Conservation (phyloP, 2,329 filamentous ascomycete genomes). For the Venturia nashicola region DNA sequence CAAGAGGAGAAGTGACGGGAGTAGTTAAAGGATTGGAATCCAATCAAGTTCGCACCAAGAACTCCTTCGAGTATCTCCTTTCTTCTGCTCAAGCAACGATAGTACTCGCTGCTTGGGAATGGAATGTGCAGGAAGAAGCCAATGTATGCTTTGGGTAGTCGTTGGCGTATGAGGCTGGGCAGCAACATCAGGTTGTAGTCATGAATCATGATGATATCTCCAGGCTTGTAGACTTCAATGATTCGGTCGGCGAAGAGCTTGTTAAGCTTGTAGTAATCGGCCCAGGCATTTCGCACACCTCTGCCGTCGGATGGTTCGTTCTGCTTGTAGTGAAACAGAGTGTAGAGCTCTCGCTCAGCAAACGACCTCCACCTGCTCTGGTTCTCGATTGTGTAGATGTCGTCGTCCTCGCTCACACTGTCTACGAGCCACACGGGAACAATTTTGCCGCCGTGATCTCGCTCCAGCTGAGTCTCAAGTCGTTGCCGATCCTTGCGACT, state of each 20-base stretch:
- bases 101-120: conserved; percentile 92
- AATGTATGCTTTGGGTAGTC: conserved; percentile 80
- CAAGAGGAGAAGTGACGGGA: conserved; percentile 90
- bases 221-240: conserved; percentile 77
- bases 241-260: conserved; percentile 85
- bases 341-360: conserved; percentile 84
- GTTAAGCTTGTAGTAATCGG: conserved; percentile 88
- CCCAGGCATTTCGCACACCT: conserved; percentile 72
- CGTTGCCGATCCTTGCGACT: conserved; percentile 49
- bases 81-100: conserved; percentile 74
- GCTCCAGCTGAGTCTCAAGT: conserved; percentile 61
- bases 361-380: conserved; percentile 81
- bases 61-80: conserved; percentile 87
- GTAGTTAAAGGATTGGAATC: conserved; percentile 93
- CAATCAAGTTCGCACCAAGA: conserved; percentile 81
- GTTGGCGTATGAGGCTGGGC: conserved; percentile 76
- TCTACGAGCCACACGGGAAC: conserved; percentile 84
- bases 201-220: conserved; percentile 84
- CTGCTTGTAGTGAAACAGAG: conserved; percentile 91
- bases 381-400: conserved; percentile 55
- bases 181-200: conserved; percentile 90
- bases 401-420: conserved; percentile 44
- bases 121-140: conserved; percentile 90
- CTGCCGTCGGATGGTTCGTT: conserved; percentile 80
- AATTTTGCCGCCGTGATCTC: conserved; percentile 64